These are phyloP conservation scores for Penicillium sp. DNA, from an alignment of 2,329 filamentous ascomycete species.

Conservation along the genomic window DNA sequence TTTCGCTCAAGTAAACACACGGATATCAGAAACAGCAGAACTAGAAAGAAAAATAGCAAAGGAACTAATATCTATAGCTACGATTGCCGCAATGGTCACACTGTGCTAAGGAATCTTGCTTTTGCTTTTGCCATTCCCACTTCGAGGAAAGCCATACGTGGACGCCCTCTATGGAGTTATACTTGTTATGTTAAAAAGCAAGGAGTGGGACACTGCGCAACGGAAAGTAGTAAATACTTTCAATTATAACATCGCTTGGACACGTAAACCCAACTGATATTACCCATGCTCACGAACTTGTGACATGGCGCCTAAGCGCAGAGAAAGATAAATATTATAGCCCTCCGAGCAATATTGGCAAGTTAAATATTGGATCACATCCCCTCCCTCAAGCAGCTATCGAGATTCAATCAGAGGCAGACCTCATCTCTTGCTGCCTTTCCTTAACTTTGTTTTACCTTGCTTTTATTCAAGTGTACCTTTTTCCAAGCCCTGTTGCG, in stretches of 20 bases:
- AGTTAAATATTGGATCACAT: no score
- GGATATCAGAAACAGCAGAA: neutral
- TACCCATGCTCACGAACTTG: neutral
- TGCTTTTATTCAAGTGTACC: no score
- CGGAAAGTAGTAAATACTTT: neutral
- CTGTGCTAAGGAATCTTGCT: neutral
- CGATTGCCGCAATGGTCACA: neutral
- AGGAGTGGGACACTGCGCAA: no score
- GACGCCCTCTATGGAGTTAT: neutral
- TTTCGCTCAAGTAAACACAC: no score
- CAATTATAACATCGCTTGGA: neutral
- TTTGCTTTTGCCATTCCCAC: no score
- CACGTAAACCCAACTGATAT: neutral
- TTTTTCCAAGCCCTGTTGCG: no score
- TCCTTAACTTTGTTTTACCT: no score
- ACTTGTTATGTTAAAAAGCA: neutral
- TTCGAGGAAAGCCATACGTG: neutral
- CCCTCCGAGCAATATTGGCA: no score
- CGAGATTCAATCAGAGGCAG: no score
- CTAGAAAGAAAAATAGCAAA: neutral
- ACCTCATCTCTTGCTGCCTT: no score
- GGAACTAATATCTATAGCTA: neutral
- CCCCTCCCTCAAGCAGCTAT: no score
- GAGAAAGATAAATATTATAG: neutral
- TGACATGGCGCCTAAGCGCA: neutral